Base-by-base conservation (phyloP, 163 green algal species). In the Scenedesmus sp. region DNA sequence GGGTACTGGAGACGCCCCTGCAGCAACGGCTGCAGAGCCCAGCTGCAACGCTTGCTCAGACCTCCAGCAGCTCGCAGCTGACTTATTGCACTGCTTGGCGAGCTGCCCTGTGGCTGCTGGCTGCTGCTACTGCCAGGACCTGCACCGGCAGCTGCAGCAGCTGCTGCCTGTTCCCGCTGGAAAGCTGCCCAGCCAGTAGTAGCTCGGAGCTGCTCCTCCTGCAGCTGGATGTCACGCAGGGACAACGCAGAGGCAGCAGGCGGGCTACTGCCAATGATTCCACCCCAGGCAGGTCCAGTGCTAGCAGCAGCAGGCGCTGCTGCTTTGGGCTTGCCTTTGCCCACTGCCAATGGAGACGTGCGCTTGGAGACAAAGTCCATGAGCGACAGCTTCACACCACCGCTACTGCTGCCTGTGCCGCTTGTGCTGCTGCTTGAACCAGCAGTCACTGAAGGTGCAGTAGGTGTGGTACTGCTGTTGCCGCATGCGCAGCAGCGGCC, bases 151-250 rank as follows among this genome's bases (percentile, higher is more conserved):
- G 78, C 53, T 43, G 86, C 86, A 13, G 76, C 86, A n/a, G 86
- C 86, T 49, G 78, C 86, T 70, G 73, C 73, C 42, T 80, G 65
- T 68, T 91, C 86, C 51, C 86, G 76, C 35, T 91, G 86, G 37
- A 79, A 91, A 44, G 86, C 86, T 40, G 86, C 86, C 86, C 73
- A 91, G 76, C 86, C 86, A 70, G 76, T 91, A 2, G 53, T 91
- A 24, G 78, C 78, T 43, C 78, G 30, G 35, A 86, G 46, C 70
- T 86, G 86, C 86, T 91, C 78, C 43, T 91, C 56, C 40, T 91
- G 56, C 59, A 37, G 40, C 79, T 91, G 87, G 18, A 91, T 91
- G 42, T 91, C 70, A 51, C 40, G 53, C 78, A 91, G 56, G 10
- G 87, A 91, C 22, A 87, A 16, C 9, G 78, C 53, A 20, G 49